These are phyloP conservation scores for Blastocystis sp. DNA, from an alignment of 352 stramenopile genomes.

Conservation along the genomic window DNA sequence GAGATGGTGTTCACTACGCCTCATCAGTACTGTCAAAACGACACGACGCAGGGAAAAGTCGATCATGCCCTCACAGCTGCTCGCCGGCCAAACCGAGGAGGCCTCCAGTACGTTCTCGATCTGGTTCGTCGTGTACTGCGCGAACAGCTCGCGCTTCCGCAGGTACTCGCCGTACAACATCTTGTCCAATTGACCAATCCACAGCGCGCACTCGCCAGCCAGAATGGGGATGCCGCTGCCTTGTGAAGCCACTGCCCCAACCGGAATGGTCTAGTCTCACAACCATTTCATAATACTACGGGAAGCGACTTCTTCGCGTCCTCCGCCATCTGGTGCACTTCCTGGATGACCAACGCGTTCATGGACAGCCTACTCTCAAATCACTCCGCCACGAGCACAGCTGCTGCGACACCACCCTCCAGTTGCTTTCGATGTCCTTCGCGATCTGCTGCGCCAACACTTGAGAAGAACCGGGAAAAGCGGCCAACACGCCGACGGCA, in stretches of 20 bases:
- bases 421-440: slow-evolving; percentile 54
- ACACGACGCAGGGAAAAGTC: neutral
- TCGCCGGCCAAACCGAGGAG: slow-evolving; percentile 39
- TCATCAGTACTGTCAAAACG: neutral
- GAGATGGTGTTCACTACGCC: slow-evolving; percentile 2
- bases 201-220: slow-evolving; percentile 37
- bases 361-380: slow-evolving; percentile 12
- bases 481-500: slow-evolving; percentile 27
- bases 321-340: slow-evolving; percentile 38
- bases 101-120: neutral
- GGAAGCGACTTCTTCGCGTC: slow-evolving; percentile 28
- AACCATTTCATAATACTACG: neutral
- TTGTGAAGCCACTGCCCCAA: slow-evolving; percentile 1
- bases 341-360: slow-evolving; percentile 33
- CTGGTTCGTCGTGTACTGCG: slow-evolving; percentile 56
- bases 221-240: slow-evolving; percentile 14
- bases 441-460: slow-evolving; percentile 13
- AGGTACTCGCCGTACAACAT: slow-evolving; percentile 59
- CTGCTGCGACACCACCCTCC: slow-evolving; percentile 46
- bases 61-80: slow-evolving; percentile 39
- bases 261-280: slow-evolving; percentile 16
- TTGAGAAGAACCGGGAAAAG: neutral
- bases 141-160: slow-evolving; percentile 46
- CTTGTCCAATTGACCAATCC: slow-evolving; percentile 56
- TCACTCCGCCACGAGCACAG: neutral